phyloP scores from a whole-genome alignment of 345 rosid genomes.

The Carallia pectinifolia region DNA sequence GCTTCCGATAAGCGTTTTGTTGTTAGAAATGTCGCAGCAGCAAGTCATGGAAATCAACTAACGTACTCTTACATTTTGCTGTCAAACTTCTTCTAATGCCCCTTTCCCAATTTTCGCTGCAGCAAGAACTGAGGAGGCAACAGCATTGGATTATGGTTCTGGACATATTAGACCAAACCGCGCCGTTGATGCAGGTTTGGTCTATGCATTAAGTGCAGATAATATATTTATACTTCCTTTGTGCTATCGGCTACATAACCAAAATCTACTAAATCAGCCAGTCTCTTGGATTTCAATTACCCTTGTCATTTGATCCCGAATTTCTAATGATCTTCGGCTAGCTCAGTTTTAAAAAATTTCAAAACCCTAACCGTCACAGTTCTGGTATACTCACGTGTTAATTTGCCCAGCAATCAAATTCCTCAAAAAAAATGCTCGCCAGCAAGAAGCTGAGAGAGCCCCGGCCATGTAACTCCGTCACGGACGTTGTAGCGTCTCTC shows the following conservation, averaged over 20 bases:
- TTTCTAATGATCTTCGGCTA: too few relatives aligned
- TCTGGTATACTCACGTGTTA: too few relatives aligned
- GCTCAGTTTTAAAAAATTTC: too few relatives aligned
- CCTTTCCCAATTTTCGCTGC: slow-evolving; percentile 1
- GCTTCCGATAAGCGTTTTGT: not conserved
- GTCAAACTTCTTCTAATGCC: not conserved
- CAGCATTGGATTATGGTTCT: slow-evolving; percentile 58
- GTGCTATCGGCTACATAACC: slow-evolving; percentile 67
- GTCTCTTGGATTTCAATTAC: slow-evolving; percentile 57
- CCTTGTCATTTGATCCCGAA: slow-evolving; percentile 24
- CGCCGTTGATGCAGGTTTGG: slow-evolving; percentile 67
- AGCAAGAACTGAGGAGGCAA: slow-evolving; percentile 60
- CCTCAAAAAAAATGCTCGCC: too few relatives aligned
- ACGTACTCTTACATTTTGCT: too few relatives aligned
- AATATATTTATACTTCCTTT: slow-evolving; percentile 70
- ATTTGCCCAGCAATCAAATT: too few relatives aligned
- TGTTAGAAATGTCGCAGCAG: too few relatives aligned
- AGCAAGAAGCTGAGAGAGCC: too few relatives aligned
- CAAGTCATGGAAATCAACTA: too few relatives aligned
- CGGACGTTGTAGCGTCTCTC: too few relatives aligned
- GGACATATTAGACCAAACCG: slow-evolving; percentile 82
- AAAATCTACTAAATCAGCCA: slow-evolving; percentile 43
- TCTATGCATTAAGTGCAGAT: slow-evolving; percentile 48
- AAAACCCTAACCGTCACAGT: too few relatives aligned
- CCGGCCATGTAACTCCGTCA: too few relatives aligned